phyloP scores from a whole-genome alignment of 768 basidiomycete species.

The Serendipita sp. region DNA sequence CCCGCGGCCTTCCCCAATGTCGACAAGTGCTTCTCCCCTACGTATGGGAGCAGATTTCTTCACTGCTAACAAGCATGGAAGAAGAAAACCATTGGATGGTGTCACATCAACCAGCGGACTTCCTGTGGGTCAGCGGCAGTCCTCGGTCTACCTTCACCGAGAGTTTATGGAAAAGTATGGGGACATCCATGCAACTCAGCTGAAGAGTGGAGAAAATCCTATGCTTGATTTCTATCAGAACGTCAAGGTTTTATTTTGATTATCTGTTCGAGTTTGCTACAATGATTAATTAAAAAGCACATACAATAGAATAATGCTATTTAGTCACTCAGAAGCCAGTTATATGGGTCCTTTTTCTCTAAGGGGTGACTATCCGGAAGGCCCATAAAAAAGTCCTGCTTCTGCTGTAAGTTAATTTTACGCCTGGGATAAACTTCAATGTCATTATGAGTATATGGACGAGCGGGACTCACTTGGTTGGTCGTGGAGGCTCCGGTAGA shows the following conservation, averaged over 20 bases:
- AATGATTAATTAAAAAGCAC: no score
- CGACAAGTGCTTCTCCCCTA: conserved; percentile 32
- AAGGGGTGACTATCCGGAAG: no score
- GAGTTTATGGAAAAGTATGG: conserved; percentile 83
- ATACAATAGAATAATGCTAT: no score
- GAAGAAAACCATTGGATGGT: conserved; percentile 53
- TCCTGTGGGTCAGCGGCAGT: conserved; percentile 67
- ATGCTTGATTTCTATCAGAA: conserved; percentile 83
- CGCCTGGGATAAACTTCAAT: no score
- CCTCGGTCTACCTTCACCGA: conserved; percentile 69
- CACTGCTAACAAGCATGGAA: conserved; percentile 38
- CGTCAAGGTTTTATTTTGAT: conserved; percentile 79
- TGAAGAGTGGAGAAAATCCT: conserved; percentile 76
- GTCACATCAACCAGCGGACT: conserved; percentile 57
- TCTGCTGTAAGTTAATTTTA: no score
- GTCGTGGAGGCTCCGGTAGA: no score
- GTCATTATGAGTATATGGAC: no score
- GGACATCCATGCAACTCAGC: conserved; percentile 49
- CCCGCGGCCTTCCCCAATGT: conserved; percentile 37
- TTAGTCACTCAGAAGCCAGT: no score
- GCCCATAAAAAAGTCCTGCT: no score
- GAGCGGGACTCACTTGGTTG: no score
- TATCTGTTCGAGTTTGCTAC: background rate
- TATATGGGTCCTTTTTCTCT: no score
- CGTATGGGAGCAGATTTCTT: conserved; percentile 52